Evolutionary conservation across 2,329 filamentous ascomycete genomes (phyloP).

Genomic region (Chalaropsis thielavioides): DNA sequence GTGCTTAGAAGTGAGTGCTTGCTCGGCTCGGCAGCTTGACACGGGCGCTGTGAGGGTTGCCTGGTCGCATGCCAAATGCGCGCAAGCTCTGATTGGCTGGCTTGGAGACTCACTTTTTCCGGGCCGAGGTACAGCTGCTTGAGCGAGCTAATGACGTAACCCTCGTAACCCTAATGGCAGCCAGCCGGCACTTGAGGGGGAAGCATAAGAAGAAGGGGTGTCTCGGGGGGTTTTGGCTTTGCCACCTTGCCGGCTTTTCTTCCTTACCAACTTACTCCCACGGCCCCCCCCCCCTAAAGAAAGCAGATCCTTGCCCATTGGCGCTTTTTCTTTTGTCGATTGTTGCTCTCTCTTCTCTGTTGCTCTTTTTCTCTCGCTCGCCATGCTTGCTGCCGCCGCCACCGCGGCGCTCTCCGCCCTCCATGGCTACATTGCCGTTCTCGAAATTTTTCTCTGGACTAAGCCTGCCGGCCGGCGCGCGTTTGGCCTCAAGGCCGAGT

Average conservation of each 20-base stretch:
- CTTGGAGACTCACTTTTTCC: not conserved
- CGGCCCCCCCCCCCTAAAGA: too few species aligned
- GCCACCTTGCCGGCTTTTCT: too few species aligned
- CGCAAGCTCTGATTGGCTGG: not conserved
- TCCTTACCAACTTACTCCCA: not conserved
- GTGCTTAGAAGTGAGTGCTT: too few species aligned
- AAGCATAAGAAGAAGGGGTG: not conserved
- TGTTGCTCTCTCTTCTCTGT: not conserved
- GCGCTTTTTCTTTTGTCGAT: not conserved
- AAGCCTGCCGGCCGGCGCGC: conserved; percentile 31
- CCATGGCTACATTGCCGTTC: conserved; percentile 35
- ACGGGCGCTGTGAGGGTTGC: not conserved
- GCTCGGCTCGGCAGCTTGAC: not conserved
- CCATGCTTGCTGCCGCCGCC: conserved; percentile 25
- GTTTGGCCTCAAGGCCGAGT: conserved; percentile 32
- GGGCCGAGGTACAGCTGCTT: not conserved
- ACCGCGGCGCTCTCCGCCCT: conserved; percentile 29
- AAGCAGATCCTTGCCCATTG: not conserved
- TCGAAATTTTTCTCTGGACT: conserved; percentile 39
- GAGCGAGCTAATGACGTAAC: not conserved
- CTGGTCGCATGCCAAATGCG: not conserved
- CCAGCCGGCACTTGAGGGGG: not conserved
- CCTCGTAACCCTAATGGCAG: not conserved
- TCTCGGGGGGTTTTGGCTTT: too few species aligned
- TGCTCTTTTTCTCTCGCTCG: not conserved